Conservation (phyloP, 176 grass and related monocot genomes). For the Secale cereale region DNA sequence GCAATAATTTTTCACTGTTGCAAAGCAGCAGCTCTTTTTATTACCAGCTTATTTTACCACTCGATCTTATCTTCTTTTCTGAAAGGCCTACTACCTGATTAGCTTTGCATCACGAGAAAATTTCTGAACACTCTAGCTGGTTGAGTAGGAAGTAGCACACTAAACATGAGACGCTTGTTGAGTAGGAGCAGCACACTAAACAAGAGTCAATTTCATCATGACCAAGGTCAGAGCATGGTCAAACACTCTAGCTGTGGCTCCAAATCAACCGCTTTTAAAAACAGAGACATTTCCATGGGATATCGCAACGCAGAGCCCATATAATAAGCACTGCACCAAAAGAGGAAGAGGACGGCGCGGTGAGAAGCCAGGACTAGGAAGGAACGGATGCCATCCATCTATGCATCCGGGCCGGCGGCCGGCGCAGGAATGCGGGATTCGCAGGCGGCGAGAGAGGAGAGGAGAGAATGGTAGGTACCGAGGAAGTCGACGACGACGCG, state of each 20-base stretch:
- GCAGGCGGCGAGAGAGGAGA: background rate
- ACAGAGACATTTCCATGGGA: background rate
- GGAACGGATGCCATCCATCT: background rate
- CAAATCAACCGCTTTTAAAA: conserved; percentile 25
- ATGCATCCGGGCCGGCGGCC: background rate
- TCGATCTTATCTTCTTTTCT: background rate
- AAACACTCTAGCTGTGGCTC: background rate
- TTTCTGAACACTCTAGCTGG: background rate
- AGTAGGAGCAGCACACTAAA: conserved; percentile 8
- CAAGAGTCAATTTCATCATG: conserved; percentile 30
- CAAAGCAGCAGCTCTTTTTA: conserved; percentile 38
- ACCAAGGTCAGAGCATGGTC: conserved; percentile 44
- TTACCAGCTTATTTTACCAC: conserved; percentile 23
- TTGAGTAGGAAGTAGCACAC: conserved; percentile 4
- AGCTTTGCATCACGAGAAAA: background rate
- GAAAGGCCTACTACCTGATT: background rate
- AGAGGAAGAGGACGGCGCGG: background rate
- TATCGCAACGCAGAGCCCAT: background rate
- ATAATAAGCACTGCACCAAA: background rate
- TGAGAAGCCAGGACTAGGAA: too few relatives aligned
- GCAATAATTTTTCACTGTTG: conserved; percentile 18
- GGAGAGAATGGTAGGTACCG: conserved; percentile 16
- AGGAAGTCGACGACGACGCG: conserved; percentile 74
- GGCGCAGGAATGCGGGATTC: background rate
- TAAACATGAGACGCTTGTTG: background rate